phyloP scores from a whole-genome alignment of 768 basidiomycete genomes.

The Lactarius sp. region DNA sequence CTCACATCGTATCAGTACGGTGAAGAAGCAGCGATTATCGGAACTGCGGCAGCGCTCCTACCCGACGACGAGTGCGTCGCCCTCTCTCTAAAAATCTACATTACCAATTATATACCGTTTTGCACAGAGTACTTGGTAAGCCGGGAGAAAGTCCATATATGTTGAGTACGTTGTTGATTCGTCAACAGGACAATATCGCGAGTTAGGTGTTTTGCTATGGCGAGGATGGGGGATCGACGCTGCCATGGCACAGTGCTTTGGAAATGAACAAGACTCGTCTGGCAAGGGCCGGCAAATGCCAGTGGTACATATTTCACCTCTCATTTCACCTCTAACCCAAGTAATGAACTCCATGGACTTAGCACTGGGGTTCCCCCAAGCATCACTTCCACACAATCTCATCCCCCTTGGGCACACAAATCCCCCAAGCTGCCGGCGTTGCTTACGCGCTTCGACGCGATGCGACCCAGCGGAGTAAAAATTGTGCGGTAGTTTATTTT shows the following conservation, averaged over 20 bases:
- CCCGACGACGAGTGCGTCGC: constrained; percentile 73
- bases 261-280: constrained; percentile 72
- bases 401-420: constrained; percentile 88
- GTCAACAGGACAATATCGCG: constrained; percentile 77
- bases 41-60: constrained; percentile 82
- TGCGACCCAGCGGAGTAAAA: constrained; percentile 57
- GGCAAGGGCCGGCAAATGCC: constrained; percentile 94
- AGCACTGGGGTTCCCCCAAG: constrained; percentile 82
- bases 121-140: constrained; percentile 65
- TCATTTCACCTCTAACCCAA: not conserved
- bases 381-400: constrained; percentile 94
- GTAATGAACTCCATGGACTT: constrained; percentile 29
- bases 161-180: constrained; percentile 9
- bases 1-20: constrained; percentile 52
- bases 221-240: constrained; percentile 73
- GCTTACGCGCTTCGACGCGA: constrained; percentile 84
- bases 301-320: constrained; percentile 48
- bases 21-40: constrained; percentile 87
- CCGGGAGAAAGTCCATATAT: not conserved
- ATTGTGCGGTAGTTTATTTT: constrained; percentile 85
- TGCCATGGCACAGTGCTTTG: constrained; percentile 92
- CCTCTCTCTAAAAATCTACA: constrained; percentile 1
- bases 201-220: constrained; percentile 88
- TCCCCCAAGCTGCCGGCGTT: constrained; percentile 92
- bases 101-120: not conserved